These are phyloP conservation scores for Diaporthe caulivora DNA, from an alignment of 2,329 filamentous ascomycete genomes.

Conservation along the genomic window DNA sequence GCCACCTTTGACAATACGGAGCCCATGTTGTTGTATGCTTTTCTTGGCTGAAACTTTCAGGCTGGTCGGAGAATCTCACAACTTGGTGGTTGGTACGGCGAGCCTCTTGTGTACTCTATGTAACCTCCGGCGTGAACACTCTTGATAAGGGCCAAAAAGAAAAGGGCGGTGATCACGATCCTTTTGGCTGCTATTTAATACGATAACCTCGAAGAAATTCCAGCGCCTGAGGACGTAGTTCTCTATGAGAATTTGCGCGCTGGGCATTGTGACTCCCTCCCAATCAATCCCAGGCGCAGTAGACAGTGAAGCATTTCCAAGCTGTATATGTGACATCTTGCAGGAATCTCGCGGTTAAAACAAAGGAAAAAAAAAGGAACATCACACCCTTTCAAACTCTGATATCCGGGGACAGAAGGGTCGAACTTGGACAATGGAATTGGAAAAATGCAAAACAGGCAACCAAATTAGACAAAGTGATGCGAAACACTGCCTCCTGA, in stretches of 20 bases:
- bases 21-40: neutral
- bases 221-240: too few relatives aligned
- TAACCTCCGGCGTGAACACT: too few relatives aligned
- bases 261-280: neutral
- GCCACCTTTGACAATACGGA: neutral
- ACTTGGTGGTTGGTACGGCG: neutral
- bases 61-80: neutral
- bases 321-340: neutral
- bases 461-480: too few relatives aligned
- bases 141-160: too few relatives aligned
- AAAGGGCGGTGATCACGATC: too few relatives aligned
- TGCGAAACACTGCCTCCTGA: neutral
- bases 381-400: neutral
- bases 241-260: neutral
- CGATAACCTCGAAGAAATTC: too few relatives aligned
- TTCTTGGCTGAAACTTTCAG: neutral
- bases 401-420: fast-evolving
- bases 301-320: neutral
- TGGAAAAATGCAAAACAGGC: neutral
- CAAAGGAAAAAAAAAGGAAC: too few relatives aligned
- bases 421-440: neutral
- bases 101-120: too few relatives aligned
- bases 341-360: neutral
- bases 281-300: neutral
- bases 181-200: too few relatives aligned